Evolutionary conservation across 2,329 filamentous ascomycete genomes (phyloP).

Genomic region (Orbilia brochopaga): DNA sequence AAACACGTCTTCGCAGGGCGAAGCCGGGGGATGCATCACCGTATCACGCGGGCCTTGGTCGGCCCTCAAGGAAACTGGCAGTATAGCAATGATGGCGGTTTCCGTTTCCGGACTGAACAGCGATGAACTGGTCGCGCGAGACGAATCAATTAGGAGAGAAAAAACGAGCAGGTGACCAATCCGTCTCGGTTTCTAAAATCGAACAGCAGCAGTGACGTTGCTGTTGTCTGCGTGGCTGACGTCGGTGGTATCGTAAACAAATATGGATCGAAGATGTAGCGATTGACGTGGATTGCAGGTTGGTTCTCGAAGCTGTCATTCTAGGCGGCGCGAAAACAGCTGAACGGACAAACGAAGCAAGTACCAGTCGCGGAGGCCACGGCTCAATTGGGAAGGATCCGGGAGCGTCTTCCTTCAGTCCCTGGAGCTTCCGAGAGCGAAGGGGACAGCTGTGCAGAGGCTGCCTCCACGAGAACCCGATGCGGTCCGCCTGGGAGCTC

Average conservation of each 20-base stretch:
- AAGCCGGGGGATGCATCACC: conserved; percentile 50
- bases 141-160: conserved; percentile 35
- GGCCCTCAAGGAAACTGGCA: conserved; percentile 40
- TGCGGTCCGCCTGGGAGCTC: conserved; percentile 10
- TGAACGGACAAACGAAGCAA: conserved; percentile 31
- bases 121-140: neutral
- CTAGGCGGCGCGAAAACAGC: conserved; percentile 42
- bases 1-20: conserved; percentile 49
- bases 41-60: conserved; percentile 48
- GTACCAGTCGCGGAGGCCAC: conserved; percentile 14
- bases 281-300: conserved; percentile 51
- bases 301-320: conserved; percentile 45
- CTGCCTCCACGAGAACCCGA: conserved; percentile 11
- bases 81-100: conserved; percentile 22
- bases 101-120: conserved; percentile 11
- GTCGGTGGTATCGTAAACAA: conserved; percentile 13
- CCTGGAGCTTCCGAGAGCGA: conserved; percentile 30
- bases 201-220: conserved; percentile 45
- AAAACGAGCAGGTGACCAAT: conserved; percentile 47
- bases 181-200: conserved; percentile 40
- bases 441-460: conserved; percentile 18
- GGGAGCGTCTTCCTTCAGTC: conserved; percentile 22
- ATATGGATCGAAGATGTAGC: conserved; percentile 37
- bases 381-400: conserved; percentile 34
- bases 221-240: conserved; percentile 27